phyloP scores from a whole-genome alignment of 1,284 basidiomycete genomes.

The Puccinia polysora region DNA sequence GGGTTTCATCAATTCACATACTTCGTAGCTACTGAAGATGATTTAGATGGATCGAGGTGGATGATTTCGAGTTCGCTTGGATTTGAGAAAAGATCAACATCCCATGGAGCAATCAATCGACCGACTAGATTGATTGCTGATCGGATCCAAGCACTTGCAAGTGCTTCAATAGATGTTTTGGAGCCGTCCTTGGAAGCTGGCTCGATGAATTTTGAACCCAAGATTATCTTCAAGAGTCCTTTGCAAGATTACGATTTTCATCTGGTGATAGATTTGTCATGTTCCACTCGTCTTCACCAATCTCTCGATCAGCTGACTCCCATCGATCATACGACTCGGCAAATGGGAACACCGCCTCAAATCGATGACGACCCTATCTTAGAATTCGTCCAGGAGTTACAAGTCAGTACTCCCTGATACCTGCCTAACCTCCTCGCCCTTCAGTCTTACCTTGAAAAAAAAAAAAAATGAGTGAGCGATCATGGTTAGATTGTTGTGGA shows the following conservation, averaged over 20 bases:
- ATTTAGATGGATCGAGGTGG: constrained; percentile 71
- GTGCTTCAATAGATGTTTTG: constrained; percentile 15
- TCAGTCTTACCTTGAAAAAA: neutral
- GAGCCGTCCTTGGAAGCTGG: constrained; percentile 16
- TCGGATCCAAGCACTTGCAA: constrained; percentile 32
- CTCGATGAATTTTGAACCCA: neutral
- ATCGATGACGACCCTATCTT: constrained; percentile 40
- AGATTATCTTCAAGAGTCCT: constrained; percentile 33
- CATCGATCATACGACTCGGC: neutral
- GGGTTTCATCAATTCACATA: constrained; percentile 63
- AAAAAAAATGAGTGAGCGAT: neutral
- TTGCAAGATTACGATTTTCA: constrained; percentile 37
- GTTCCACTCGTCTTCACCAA: constrained; percentile 38
- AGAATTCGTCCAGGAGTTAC: constrained; percentile 32
- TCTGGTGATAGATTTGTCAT: constrained; percentile 19
- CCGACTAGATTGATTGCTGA: constrained; percentile 25
- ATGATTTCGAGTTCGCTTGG: constrained; percentile 61
- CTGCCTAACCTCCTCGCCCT: neutral
- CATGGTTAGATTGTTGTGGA: neutral
- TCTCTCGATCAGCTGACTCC: constrained; percentile 11
- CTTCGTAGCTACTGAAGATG: constrained; percentile 75
- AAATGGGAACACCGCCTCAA: neutral
- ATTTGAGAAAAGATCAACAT: constrained; percentile 15
- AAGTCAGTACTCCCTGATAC: constrained; percentile 5
- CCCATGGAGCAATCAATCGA: neutral